Evolutionary conservation across 768 basidiomycete genomes (phyloP), one percentile per base, ranked within the genome.

Genomic region (Termitomyces titanicus): DNA sequence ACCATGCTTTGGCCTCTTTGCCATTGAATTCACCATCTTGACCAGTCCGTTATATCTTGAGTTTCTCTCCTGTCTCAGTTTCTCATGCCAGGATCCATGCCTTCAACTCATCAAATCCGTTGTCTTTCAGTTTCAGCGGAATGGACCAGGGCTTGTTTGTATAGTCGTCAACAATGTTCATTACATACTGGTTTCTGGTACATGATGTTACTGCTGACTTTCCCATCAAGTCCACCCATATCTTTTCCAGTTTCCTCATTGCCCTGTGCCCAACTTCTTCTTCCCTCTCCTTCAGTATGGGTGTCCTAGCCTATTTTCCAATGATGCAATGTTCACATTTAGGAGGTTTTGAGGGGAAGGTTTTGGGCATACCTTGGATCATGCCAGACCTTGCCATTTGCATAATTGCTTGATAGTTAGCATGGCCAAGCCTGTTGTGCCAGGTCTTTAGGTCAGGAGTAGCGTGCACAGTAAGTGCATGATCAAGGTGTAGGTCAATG

Each of bases 111-210:
- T 25, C n/a, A 27, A 64, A 63, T 0, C 68, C 66, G 13, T 64
- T 49, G 9, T 53, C 45, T 44, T 74, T 75, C 0, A 57, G 39
- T 31, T 62, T 60, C 0, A 78, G 47, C 0, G 71, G 73, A 5
- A 74, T 66, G 11, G 58, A 46, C 72, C 72, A 76, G 0, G 54
- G 34, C n/a, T 58, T 64, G 6, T 62, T 64, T 0, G 70, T 62
- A 40, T 20, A 64, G 49, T 74, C 68, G 55, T 74, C 71, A 12
- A 75, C 62, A n/a, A 75, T 65, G 55, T 73, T 63, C 66, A 73
- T 66, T 1, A 50, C 31, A 44, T 29, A 53, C 11, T 34, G 17
- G 24, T 53, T 39, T 20, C 56, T 51, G 29, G 57, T 60, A 1
- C 54, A 13, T 1, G 68, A 69, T n/a, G 25, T 37, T n/a, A 72